phyloP scores from a whole-genome alignment of 2,329 filamentous ascomycete species.

The Penicillium sumatraense region DNA sequence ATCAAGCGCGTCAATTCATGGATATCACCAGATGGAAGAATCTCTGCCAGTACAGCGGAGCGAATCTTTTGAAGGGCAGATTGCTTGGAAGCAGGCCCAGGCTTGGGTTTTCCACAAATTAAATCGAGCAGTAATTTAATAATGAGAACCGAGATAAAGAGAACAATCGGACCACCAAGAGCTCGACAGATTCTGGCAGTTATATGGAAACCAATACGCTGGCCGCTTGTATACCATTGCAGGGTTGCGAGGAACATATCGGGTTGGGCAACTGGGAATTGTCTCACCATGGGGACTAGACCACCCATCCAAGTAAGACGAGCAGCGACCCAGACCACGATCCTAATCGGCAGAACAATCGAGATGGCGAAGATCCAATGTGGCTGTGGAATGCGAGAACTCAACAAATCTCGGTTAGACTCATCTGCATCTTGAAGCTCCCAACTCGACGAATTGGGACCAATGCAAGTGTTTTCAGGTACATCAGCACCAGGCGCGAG shows the following conservation, averaged over 20 bases:
- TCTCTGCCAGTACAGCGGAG: slow-evolving; percentile 20
- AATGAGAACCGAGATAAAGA: slow-evolving; percentile 15
- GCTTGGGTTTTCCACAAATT: slow-evolving; percentile 23
- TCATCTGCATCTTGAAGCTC: slow-evolving; percentile 53
- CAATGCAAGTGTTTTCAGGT: slow-evolving; percentile 57
- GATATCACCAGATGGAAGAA: slow-evolving; percentile 52
- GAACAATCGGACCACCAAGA: slow-evolving; percentile 20
- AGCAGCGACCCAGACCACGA: slow-evolving; percentile 48
- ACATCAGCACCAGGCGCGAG: slow-evolving; percentile 57
- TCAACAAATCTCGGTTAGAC: slow-evolving; percentile 51
- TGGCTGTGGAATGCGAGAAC: slow-evolving; percentile 44
- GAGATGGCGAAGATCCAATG: slow-evolving; percentile 53
- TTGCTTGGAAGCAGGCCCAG: slow-evolving; percentile 22
- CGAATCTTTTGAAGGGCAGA: slow-evolving; percentile 20
- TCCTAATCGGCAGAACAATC: slow-evolving; percentile 48
- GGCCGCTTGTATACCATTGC: slow-evolving; percentile 20
- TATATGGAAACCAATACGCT: slow-evolving; percentile 24
- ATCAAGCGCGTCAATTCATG: slow-evolving; percentile 57
- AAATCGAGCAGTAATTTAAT: slow-evolving; percentile 18
- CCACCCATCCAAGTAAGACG: slow-evolving; percentile 49
- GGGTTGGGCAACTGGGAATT: slow-evolving; percentile 9
- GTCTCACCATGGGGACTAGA: slow-evolving; percentile 28
- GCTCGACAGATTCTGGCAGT: slow-evolving; percentile 21
- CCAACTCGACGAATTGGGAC: slow-evolving; percentile 63
- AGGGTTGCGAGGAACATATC: slow-evolving; percentile 24